Percentiles rank a stretch among this genome's conserved stretches.
These are phyloP conservation scores for Chloranthus sessilifolius DNA, from an alignment of 164 flowering plant genomes.

Conservation along the genomic window DNA sequence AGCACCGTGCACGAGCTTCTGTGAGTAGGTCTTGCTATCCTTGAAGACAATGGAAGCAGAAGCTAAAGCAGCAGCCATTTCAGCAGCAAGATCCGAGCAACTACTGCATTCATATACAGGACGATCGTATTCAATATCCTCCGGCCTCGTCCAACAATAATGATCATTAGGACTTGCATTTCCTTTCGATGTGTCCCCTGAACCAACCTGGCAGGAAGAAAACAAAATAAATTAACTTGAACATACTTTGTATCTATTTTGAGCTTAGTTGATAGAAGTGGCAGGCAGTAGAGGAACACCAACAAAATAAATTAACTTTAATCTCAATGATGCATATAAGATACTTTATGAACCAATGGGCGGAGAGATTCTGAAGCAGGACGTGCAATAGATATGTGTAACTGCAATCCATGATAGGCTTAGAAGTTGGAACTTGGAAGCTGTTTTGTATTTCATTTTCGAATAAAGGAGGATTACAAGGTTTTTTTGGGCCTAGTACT, in stretches of 20 bases:
- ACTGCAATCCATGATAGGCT: no score
- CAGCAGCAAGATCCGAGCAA: conserved; percentile 96
- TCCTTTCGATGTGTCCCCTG: conserved; percentile 67
- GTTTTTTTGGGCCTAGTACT: no score
- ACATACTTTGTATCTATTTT: neutral
- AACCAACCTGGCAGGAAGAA: conserved; percentile 51
- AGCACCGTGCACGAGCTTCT: conserved; percentile 96
- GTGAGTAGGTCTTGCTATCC: conserved; percentile 86
- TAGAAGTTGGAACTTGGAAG: no score
- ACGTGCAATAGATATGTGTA: no score
- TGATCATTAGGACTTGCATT: conserved; percentile 74
- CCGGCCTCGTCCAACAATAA: conserved; percentile 97
- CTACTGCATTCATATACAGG: conserved; percentile 55
- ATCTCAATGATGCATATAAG: no score
- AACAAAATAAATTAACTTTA: no score
- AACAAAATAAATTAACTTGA: neutral
- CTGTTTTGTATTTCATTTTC: no score
- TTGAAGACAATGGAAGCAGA: conserved; percentile 95
- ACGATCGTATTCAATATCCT: conserved; percentile 81
- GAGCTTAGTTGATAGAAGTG: no score
- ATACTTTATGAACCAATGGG: no score
- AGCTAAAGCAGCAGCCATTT: conserved; percentile 98
- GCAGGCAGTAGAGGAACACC: no score
- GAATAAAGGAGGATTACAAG: no score
- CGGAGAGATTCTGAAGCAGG: no score